Base-by-base conservation (phyloP, 2,329 filamentous ascomycete species). In the Clonostachys solani region DNA sequence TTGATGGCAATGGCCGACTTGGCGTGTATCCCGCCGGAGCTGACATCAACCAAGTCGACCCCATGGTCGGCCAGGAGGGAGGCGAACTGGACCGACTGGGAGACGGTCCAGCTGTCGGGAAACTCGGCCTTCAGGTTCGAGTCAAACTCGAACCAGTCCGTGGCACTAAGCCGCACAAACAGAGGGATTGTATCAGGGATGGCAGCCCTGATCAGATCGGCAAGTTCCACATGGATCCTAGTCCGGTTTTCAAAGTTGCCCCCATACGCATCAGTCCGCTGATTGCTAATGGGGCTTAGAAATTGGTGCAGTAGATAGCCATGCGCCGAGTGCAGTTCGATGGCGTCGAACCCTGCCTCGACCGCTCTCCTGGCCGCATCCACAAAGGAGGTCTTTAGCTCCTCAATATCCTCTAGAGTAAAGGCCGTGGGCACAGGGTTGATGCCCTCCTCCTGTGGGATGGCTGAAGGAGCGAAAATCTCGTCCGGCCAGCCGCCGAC, bases 11-110 rank as follows among this genome's bases (percentile, higher is more conserved):
- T 80, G 61, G 82, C 72, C 60, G 87, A 83, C 42, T 66, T 62
- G 35, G 73, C 65, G 60, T 83, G 78, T 60, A 88, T 87, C 36
- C 88, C 92, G 34, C 84, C 89, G 1, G 83, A 84, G 56, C 84
- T 90, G 48, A 95, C 81, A 62, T 96, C 92, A 33, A 96, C 75
- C 15, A 95, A 71, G 62, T 96, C 92, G 40, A 96, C 78, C 29
- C 92, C 92, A 12, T 76, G 72, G 1, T 77, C 79, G 0, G 88
- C 86, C 1, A 96, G 77, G 9, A 86, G 70, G 60, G 61, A 61
- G 42, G 59, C 59, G 16, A 67, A 55, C 17, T 51, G 54, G 47
- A 64, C 63, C 45, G 56, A 62, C 53, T 91, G 78, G 41, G 84
- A 77, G 15, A 85, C 56, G 5, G 81, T 84, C 89, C 89, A 95